A percentile compares a stretch with the other conserved stretches of the same genome.
Conservation (phyloP, 2,329 filamentous ascomycete species). For the Hypoxylon sp. region DNA sequence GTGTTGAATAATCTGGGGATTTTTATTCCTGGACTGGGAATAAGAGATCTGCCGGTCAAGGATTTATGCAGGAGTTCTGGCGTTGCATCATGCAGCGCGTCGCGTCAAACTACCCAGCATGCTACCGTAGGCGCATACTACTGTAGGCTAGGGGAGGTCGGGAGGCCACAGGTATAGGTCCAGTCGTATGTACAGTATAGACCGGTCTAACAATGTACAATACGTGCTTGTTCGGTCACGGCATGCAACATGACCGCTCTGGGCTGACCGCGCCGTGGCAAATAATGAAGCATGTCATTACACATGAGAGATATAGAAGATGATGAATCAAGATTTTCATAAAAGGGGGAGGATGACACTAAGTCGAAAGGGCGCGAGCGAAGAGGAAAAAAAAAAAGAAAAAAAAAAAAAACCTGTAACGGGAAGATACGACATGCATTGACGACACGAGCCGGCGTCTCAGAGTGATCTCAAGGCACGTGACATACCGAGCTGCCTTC, state of each 20-base stretch:
- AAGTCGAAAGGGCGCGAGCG: no score
- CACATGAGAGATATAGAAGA: not conserved
- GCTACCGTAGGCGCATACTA: not conserved
- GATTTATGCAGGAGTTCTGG: slow-evolving; percentile 34
- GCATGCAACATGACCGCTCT: not conserved
- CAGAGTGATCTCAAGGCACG: not conserved
- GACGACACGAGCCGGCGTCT: slow-evolving; percentile 1
- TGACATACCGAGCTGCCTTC: not conserved
- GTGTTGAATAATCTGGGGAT: slow-evolving; percentile 32
- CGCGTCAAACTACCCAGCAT: slow-evolving; percentile 16
- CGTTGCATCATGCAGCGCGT: slow-evolving; percentile 35
- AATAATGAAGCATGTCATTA: not conserved
- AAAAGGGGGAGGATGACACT: not conserved
- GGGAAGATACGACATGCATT: not conserved
- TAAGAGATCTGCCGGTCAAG: slow-evolving; percentile 34
- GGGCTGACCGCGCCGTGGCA: not conserved
- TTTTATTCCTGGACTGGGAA: slow-evolving; percentile 27
- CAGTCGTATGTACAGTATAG: not conserved
- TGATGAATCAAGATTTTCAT: not conserved
- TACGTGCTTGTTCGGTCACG: not conserved
- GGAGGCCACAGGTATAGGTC: no score
- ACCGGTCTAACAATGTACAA: no score
- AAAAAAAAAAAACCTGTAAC: not conserved
- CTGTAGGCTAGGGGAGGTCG: no score
- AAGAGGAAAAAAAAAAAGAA: no score